phyloP scores from a whole-genome alignment of 208 protist species.

The Leishmania tarentolae region DNA sequence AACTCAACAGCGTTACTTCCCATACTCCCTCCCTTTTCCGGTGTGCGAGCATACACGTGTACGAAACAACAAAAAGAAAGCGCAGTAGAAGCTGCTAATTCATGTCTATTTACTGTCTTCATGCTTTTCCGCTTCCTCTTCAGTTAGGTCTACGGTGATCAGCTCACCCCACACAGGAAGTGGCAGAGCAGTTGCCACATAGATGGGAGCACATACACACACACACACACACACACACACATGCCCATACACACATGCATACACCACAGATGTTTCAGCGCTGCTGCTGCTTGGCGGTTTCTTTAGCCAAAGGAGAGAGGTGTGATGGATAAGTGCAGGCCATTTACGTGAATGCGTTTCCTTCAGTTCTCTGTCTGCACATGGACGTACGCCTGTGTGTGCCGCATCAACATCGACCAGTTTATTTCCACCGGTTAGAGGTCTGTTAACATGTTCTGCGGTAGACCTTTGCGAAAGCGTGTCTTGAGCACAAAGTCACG shows the following conservation, averaged over 20 bases:
- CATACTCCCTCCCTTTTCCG: not conserved
- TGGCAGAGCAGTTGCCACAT: not conserved
- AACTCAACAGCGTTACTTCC: not conserved
- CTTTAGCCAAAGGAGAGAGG: not conserved
- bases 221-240: not conserved
- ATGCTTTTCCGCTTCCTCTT: not conserved
- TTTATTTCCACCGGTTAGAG: conserved; percentile 25
- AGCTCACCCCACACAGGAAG: not conserved
- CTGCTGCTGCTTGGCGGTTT: not conserved
- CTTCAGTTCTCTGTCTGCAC: not conserved
- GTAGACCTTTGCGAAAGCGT: conserved; percentile 95
- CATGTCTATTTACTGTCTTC: too few relatives aligned
- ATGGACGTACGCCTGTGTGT: not conserved
- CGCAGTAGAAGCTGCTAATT: not conserved
- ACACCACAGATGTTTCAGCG: not conserved
- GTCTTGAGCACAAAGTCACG: conserved; percentile 99
- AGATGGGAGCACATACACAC: not conserved
- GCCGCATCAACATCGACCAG: not conserved
- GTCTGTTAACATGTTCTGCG: conserved; percentile 59
- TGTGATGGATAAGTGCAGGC: not conserved
- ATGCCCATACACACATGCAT: not conserved
- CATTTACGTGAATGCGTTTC: not conserved
- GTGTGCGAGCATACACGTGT: not conserved
- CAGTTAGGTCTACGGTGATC: not conserved
- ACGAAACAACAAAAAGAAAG: not conserved